Evolutionary conservation across 495 filamentous ascomycete species (phyloP), one percentile per base, ranked within the genome.

Genomic region (Pseudoneurospora amorphoporcata): DNA sequence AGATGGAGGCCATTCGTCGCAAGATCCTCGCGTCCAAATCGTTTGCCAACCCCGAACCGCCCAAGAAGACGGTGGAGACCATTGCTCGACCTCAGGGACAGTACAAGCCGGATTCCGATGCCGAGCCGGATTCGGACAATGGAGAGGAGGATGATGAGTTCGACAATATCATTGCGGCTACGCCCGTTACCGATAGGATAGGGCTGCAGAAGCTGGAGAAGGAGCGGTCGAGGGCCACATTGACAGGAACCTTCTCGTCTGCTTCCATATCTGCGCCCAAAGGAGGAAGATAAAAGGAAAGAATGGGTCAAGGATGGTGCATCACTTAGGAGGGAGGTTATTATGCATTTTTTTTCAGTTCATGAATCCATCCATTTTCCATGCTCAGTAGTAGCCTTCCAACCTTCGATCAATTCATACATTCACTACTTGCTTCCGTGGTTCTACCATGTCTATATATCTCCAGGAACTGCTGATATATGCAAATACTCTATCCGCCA

Each of bases 81-180:
- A 88, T 92, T 71, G 77, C 88, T 4, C 80, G 86, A 16, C 88
- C 86, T 1, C 81, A 86, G 69, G 76, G 78, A 9, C 75, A 81
- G 71, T 80, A 83, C 53, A 82, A 83, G 73, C 86, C 88, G 38
- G 91, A 95, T 70, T 90, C 90, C 1, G 91, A 94, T 74, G 87
- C 87, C 39, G 91, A 93, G 76, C 90, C 92, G 1, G 90, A 91
- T 61, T 91, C 89, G 4, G 90, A 90, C 41, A 88, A 90, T 47
- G 90, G 86, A 53, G 87, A 89, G n/a, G 89, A 90, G 39, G 78
- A 81, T 65, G 80, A 84, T 40, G 84, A 85, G 47, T 97, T 98
- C 76, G 94, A 97, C 75, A 91, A 91, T 73, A 97, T 98, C 79
- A 97, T 97, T 80, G 87, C 93, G 73, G 94, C 95, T 2, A 93